Base-by-base conservation (phyloP, 495 filamentous ascomycete species). In the Cercophora newfieldiana region DNA sequence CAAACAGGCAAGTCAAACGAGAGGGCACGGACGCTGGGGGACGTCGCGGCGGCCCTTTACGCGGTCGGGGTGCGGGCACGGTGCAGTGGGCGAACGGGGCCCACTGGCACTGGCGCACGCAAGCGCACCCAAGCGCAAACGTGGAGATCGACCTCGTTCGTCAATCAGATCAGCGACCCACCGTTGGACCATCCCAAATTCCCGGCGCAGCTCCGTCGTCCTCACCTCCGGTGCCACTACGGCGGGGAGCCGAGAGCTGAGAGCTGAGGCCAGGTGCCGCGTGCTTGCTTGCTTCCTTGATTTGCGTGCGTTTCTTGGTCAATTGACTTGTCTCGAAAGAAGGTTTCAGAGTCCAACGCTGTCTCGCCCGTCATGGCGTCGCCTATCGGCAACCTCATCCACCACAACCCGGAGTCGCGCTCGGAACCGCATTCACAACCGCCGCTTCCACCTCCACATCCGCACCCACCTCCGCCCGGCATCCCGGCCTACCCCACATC, bases 311-410 rank as follows among this genome's bases (percentile, higher is more conserved):
- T 44, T 14, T 44, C 37, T 16, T 16, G 30, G 30, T 33, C 44
- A 12, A 50, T 50, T 65, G 63, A 24, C 53, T 7, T 48, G 29
- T 61, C 10, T 48, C 19, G 24, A 10, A 37, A 37, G 25, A 37
- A 12, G 24, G 47, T 44, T 44, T 44, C 37, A 16, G 37, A 44
- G 37, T 16, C 10, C 24, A 30, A 19, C 22, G n/a, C 21, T 49
- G 30, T 21, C 7, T 61, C 21, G 24, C 14, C 3, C 60, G 57
- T 56, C 48, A 72, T 75, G 71, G 71, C 71, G 54, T 73, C 71
- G 29, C 75, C 75, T 37, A 71, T 72, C 37, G 64, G 64, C 3
- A 65, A 74, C 44, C 62, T 25, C 63, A 56, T 66, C 48, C 44
- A 29, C 66, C 44, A 48, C 49, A 44, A 44, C 37, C 37, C 37